Evolutionary conservation across 768 basidiomycete genomes (phyloP), one percentile per base, ranked within the genome.

Genomic region (Serendipita sp.): DNA sequence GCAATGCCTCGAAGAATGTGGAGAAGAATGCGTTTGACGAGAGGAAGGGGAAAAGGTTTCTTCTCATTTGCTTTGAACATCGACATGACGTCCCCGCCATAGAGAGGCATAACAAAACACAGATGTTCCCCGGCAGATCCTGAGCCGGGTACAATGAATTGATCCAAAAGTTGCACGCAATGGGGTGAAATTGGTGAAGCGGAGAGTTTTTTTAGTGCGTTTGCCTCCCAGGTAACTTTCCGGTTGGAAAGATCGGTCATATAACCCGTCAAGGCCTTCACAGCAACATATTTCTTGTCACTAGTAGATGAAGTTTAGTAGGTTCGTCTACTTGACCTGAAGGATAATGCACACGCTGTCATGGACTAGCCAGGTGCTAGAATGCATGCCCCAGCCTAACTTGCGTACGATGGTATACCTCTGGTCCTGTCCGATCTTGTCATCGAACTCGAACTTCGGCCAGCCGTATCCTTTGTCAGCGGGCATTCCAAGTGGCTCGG

Each of bases 361-460:
- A 24, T 38, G 34, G 7, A 64, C 68, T 8, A 68, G n/a, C 68
- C 68, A 68, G 38, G 47, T 63, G n/a, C 67, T 68, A 10, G 67
- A 63, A 24, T 62, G 34, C 66, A 65, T 65, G 11, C 68, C 68
- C 66, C 66, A 68, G 10, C 68, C 68, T 10, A 67, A 66, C 45
- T 68, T 68, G 11, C 68, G 53, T 13, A 63, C 44, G 51, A 68
- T 65, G 11, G 38, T 65, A 24, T 68, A 68, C 15, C 66, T 41
- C 13, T 41, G 1, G 38, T 41, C 38, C 38, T 13, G 38, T 13
- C 38, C 38, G 7, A 41, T 7, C 38, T 2, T 41, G 5, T 41
- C 38, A 41, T 13, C 38, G 38, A 41, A 41, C 38, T 41, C 38
- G 38, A 41, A 41, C 13, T 1, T 41, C 2, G 38, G 38, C 7